Evolutionary conservation across 2,329 filamentous ascomycete genomes (phyloP).

Genomic region (Harringtonia aguacate): DNA sequence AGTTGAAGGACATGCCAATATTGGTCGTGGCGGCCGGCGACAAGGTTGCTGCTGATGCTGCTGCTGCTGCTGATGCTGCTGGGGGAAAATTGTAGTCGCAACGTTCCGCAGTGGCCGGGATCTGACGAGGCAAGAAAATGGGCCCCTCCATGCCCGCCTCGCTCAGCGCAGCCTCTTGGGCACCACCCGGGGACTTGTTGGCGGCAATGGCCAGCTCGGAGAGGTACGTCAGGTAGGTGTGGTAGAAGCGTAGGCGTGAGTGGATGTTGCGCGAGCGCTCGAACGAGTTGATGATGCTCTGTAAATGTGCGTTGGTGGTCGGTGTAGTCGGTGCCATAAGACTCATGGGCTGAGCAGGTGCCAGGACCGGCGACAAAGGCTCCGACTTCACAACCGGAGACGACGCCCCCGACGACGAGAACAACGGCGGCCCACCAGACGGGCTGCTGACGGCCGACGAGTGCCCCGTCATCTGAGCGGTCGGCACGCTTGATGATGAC

Average conservation of each 20-base stretch:
- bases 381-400: background rate
- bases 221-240: slow-evolving; percentile 6
- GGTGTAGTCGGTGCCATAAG: background rate
- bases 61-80: background rate
- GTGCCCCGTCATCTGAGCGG: no score
- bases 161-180: no score
- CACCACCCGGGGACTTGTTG: no score
- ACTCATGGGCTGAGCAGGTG: background rate
- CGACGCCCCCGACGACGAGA: background rate
- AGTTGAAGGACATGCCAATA: no score
- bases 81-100: background rate
- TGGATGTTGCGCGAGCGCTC: slow-evolving; percentile 6
- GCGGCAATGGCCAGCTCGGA: slow-evolving; percentile 2
- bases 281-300: slow-evolving; percentile 3
- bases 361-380: background rate
- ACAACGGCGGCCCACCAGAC: background rate
- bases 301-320: slow-evolving; percentile 1
- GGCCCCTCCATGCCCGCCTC: no score
- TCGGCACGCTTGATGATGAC: no score
- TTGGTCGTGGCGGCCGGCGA: no score
- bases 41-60: no score
- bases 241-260: slow-evolving; percentile 6
- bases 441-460: background rate
- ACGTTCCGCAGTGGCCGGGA: background rate
- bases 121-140: no score